Conservation (phyloP, 495 filamentous ascomycete genomes). For the Tuber calosporum region DNA sequence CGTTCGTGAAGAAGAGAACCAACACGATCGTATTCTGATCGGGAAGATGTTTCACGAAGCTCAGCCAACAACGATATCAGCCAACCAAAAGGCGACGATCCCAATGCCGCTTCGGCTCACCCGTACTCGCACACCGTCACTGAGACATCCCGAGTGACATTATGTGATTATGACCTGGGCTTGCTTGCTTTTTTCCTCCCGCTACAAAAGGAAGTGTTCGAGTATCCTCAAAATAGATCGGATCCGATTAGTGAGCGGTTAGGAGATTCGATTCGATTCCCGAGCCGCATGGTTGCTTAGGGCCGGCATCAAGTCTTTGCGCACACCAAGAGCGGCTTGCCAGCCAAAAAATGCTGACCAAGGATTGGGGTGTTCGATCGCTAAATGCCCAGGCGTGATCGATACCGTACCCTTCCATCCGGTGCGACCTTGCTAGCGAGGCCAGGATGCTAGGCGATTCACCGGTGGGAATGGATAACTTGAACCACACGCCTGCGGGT, state of each 20-base stretch:
- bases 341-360: too few species aligned
- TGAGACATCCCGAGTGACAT: neutral
- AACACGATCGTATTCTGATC: neutral
- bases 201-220: too few species aligned
- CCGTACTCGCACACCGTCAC: neutral
- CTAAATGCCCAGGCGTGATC: too few species aligned
- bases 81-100: neutral
- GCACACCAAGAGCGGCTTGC: too few species aligned
- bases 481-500: neutral
- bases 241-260: neutral
- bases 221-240: neutral
- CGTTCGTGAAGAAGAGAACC: neutral
- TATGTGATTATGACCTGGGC: neutral
- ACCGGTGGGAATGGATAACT: neutral
- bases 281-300: too few species aligned
- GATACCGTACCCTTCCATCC: neutral
- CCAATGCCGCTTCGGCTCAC: neutral
- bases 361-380: too few species aligned
- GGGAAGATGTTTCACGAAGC: neutral
- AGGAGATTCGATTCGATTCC: too few species aligned
- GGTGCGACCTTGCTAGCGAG: neutral
- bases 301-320: too few species aligned
- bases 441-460: neutral
- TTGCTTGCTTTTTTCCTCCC: neutral
- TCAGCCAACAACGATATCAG: neutral